These are phyloP conservation scores for Fusarium ambrosium DNA, from an alignment of 2,329 filamentous ascomycete genomes.

Conservation along the genomic window DNA sequence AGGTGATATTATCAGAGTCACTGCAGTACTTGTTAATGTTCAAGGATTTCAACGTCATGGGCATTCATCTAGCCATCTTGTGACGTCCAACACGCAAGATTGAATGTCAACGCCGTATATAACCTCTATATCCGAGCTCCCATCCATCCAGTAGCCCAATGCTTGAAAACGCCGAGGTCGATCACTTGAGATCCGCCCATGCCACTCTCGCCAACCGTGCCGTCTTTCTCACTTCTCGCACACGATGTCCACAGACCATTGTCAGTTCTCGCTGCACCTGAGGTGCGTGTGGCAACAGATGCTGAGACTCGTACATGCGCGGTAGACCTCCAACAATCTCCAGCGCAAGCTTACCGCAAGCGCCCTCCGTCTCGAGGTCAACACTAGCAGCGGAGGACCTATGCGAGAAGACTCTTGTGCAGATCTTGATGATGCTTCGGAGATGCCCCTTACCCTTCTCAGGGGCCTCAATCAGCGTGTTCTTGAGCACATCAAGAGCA, in stretches of 20 bases:
- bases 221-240: conserved; percentile 65
- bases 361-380: conserved; percentile 44
- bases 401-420: conserved; percentile 55
- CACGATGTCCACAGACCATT: conserved; percentile 65
- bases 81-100: conserved; percentile 13
- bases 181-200: conserved; percentile 60
- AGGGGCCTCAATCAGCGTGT: conserved; percentile 62
- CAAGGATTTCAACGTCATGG: conserved; percentile 6
- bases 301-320: conserved; percentile 61
- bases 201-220: conserved; percentile 63
- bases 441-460: conserved; percentile 63
- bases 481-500: conserved; percentile 63
- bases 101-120: background rate
- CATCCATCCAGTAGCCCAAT: conserved; percentile 3
- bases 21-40: background rate
- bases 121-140: conserved; percentile 22
- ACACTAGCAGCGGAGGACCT: conserved; percentile 43
- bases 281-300: conserved; percentile 60
- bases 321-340: conserved; percentile 64
- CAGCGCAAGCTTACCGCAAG: conserved; percentile 62
- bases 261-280: conserved; percentile 63
- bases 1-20: background rate
- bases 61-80: conserved; percentile 10
- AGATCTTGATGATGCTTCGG: conserved; percentile 62
- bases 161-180: conserved; percentile 18